Base-by-base conservation (phyloP, 805 yeast genomes). In the Saturnispora mendoncae region DNA sequence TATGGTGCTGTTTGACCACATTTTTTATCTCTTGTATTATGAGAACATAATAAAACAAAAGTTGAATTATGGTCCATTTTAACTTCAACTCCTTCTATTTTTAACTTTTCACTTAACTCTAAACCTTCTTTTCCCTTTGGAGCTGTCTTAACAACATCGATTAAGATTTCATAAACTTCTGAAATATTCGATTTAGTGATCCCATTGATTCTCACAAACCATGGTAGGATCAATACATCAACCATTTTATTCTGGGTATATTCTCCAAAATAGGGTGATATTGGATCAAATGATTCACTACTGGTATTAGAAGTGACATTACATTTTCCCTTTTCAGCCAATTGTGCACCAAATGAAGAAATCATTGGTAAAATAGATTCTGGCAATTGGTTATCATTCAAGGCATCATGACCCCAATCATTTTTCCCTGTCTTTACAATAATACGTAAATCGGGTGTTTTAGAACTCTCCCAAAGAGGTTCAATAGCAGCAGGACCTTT, bases 1-100 rank as follows among this genome's bases (percentile, higher is more conserved):
- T 85, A 72, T 12, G 97, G 97, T 0, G 97, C 97, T 1, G 97
- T 85, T 36, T 86, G 68, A 37, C 96, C 97, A 62, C 98, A 90
- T 46, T 90, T 68, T 58, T 86, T 88, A 57, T 90, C 98, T 59
- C 97, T 78, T 9, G 94, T 84, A 38, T 71, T 69, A 61, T 90
- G 98, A 0, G 97, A 88, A 54, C 98, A 90, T 39, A 92, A 60
- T 37, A 92, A 71, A 2, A 90, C 67, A 51, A 71, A 74, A 1
- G 81, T 58, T 33, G 58, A 58, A 42, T 61, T 65, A 2, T 37
- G 45, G 38, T 70, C 76, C 33, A 57, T 63, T 25, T 57, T 62
- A 3, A 75, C 57, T 10, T 48, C 33, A 39, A 63, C 62, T 14
- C 61, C 58, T 18, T 62, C 52, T 21, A 64, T 49, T 20, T 41